A percentile compares a stretch with the other conserved stretches of the same genome.
phyloP scores from a whole-genome alignment of 805 yeast genomes.

The Brettanomyces custersianus region DNA sequence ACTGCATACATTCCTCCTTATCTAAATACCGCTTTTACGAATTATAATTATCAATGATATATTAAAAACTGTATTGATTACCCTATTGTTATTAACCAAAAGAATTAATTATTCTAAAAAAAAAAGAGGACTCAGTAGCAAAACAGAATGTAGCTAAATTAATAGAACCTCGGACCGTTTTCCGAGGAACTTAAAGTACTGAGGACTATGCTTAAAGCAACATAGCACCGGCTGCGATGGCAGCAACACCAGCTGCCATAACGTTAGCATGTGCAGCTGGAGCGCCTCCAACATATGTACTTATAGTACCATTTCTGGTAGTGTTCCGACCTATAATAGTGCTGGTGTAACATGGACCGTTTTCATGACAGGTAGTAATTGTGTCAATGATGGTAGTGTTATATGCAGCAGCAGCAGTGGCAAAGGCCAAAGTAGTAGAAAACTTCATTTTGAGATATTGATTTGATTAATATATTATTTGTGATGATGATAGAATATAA shows the following conservation, averaged over 20 bases:
- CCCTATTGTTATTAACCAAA: too few species aligned
- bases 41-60: too few species aligned
- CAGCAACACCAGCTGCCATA: conserved; percentile 27
- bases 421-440: conserved; percentile 28
- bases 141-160: too few species aligned
- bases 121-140: too few species aligned
- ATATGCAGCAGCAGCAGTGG: conserved; percentile 30
- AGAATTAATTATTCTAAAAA: too few species aligned
- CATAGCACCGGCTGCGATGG: conserved; percentile 28
- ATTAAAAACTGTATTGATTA: too few species aligned
- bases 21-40: too few species aligned
- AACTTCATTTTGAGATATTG: conserved; percentile 34
- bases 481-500: too few species aligned
- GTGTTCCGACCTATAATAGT: not conserved
- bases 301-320: conserved; percentile 18
- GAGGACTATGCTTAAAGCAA: conserved; percentile 25
- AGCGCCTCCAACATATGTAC: conserved; percentile 23
- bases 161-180: too few species aligned
- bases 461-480: not conserved
- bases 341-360: conserved; percentile 24
- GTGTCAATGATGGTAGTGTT: conserved; percentile 31
- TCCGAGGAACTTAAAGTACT: too few species aligned
- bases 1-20: too few species aligned
- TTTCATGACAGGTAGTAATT: conserved; percentile 29
- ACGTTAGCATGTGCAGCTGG: conserved; percentile 21